A percentile compares a stretch with the other conserved stretches of the same genome.
Conservation (phyloP, 257 asterid genomes). For the Solanum bulbocastanum region DNA sequence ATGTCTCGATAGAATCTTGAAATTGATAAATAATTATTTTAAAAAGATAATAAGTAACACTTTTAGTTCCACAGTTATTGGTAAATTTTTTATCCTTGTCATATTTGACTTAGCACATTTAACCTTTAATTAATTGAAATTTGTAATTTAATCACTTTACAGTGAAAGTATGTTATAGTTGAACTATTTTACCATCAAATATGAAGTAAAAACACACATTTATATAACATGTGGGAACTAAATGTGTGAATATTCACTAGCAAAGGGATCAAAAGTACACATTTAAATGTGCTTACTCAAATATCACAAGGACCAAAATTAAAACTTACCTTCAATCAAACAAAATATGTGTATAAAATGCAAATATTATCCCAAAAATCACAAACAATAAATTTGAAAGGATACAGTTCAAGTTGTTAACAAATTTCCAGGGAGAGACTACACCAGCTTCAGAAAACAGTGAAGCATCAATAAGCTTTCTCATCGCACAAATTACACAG, state of each 20-base stretch:
- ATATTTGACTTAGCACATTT: not conserved
- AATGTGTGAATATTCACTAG: not conserved
- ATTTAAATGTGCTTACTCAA: not conserved
- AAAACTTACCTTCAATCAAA: not conserved
- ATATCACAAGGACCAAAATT: not conserved
- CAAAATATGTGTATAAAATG: not conserved
- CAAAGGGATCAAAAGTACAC: not conserved
- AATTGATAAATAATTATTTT: not conserved
- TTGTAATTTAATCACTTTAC: not conserved
- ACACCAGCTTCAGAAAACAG: conserved; percentile 16
- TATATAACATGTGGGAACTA: not conserved
- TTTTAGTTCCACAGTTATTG: not conserved
- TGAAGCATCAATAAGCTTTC: conserved; percentile 32
- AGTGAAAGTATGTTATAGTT: not conserved
- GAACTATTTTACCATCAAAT: not conserved
- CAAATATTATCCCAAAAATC: not conserved
- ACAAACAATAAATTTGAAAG: conserved; percentile 11
- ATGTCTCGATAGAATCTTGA: not conserved
- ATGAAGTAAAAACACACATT: not conserved
- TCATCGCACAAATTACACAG: conserved; percentile 47
- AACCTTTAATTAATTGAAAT: not conserved
- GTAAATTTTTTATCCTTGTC: not conserved
- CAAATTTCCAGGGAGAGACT: conserved; percentile 42
- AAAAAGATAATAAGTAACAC: not conserved
- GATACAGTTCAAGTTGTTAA: conserved; percentile 75